Percentiles rank a stretch among this genome's conserved stretches.
phyloP scores from a whole-genome alignment of 306 rosid genomes.

The Cicer cuneatum region DNA sequence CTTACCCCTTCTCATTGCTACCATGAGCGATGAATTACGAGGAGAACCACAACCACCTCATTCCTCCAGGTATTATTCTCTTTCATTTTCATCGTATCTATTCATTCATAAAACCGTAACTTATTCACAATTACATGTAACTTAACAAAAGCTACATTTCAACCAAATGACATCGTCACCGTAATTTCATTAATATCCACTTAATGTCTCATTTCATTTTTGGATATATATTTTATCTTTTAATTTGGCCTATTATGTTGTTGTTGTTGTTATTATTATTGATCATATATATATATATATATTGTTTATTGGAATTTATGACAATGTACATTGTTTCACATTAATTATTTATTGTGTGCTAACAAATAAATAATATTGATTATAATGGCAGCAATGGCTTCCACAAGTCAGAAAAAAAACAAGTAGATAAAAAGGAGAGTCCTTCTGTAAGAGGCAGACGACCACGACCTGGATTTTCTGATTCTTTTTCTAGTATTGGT shows the following conservation, averaged over 20 bases:
- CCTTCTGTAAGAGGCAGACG: constrained; percentile 47
- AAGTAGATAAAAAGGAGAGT: constrained; percentile 38
- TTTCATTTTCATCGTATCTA: neutral
- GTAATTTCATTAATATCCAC: too few species aligned
- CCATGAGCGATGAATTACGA: constrained; percentile 1
- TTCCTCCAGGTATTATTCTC: neutral
- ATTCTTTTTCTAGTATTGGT: constrained; percentile 67
- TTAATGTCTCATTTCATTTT: too few species aligned
- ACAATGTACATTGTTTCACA: constrained; percentile 39
- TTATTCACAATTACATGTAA: too few species aligned
- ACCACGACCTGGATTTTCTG: constrained; percentile 63
- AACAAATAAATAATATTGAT: constrained; percentile 44
- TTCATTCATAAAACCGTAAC: too few species aligned
- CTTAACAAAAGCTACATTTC: too few species aligned
- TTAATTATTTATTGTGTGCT: constrained; percentile 45
- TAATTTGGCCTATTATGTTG: too few species aligned
- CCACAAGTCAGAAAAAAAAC: constrained; percentile 46
- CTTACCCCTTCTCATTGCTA: neutral
- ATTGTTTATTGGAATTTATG: constrained; percentile 32
- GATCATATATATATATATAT: too few species aligned
- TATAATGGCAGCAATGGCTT: constrained; percentile 62
- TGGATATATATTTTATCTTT: too few species aligned
- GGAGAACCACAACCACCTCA: neutral
- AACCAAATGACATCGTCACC: too few species aligned
- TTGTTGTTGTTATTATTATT: too few species aligned